Conservation (phyloP, 1,139 yeast species). For the Pichia cactophila region DNA sequence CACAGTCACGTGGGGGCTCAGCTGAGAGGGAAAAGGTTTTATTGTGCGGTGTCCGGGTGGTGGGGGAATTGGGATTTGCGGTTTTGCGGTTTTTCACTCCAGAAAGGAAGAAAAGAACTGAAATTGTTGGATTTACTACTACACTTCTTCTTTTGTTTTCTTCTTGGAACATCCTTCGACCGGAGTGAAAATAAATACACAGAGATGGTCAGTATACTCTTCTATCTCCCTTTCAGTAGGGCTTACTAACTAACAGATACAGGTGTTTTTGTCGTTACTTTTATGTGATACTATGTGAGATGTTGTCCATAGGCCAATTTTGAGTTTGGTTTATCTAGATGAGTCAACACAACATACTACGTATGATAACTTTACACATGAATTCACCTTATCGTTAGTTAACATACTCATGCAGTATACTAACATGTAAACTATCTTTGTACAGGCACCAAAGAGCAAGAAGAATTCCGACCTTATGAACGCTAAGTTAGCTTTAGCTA, state of each 20-base stretch:
- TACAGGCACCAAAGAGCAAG: constrained; percentile 86
- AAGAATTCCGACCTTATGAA: constrained; percentile 89
- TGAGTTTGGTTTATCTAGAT: too few species aligned
- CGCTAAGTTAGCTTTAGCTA: constrained; percentile 96
- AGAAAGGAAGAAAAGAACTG: too few species aligned
- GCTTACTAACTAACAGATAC: not conserved
- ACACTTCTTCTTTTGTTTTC: not conserved
- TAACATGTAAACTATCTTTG: constrained; percentile 6
- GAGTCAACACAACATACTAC: too few species aligned
- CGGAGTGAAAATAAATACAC: constrained; percentile 81
- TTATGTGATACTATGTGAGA: too few species aligned
- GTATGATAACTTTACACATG: not conserved
- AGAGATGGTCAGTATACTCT: constrained; percentile 87
- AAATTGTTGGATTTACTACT: too few species aligned
- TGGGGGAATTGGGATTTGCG: too few species aligned
- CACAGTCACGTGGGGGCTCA: not conserved
- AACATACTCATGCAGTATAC: constrained; percentile 1
- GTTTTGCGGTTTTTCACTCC: too few species aligned
- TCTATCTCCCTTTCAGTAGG: not conserved
- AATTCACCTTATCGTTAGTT: not conserved
- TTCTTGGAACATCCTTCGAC: constrained; percentile 32
- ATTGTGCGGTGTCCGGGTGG: not conserved
- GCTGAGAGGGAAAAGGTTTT: not conserved
- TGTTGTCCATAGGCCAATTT: not conserved
- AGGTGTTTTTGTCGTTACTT: not conserved